Evolutionary conservation across 345 rosid genomes (phyloP).

Genomic region (Lagerstroemia speciosa): DNA sequence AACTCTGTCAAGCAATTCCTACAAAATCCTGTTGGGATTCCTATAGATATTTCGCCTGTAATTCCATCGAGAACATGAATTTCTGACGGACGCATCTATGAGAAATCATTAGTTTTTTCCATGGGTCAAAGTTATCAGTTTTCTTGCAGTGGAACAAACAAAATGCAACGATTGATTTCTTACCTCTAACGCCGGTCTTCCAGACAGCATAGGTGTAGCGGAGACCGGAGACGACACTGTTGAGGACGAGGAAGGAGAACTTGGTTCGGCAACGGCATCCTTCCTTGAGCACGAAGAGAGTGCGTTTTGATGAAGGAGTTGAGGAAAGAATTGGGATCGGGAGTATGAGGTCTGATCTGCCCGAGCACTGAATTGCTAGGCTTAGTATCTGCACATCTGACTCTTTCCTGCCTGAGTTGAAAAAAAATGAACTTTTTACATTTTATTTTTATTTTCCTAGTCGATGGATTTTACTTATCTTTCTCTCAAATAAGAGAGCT

Average conservation of each 20-base stretch:
- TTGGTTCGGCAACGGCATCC: conserved; percentile 20
- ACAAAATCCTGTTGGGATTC: too few relatives aligned
- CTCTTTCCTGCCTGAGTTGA: conserved; percentile 14
- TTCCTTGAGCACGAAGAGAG: conserved; percentile 25
- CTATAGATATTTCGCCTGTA: too few relatives aligned
- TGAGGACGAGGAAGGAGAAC: conserved; percentile 19
- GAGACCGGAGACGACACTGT: conserved; percentile 22
- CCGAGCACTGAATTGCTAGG: conserved; percentile 17
- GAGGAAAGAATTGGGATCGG: conserved; percentile 14
- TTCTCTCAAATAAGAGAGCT: too few relatives aligned
- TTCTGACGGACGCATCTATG: too few relatives aligned
- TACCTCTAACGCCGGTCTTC: conserved; percentile 30
- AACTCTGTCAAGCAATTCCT: too few relatives aligned
- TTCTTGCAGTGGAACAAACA: too few relatives aligned
- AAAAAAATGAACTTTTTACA: background rate
- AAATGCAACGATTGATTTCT: background rate
- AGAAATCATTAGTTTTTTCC: too few relatives aligned
- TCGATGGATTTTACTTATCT: too few relatives aligned
- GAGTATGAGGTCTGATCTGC: conserved; percentile 19
- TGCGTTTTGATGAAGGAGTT: conserved; percentile 14
- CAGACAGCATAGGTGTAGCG: conserved; percentile 26
- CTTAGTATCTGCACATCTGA: conserved; percentile 21
- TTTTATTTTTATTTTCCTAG: too few relatives aligned
- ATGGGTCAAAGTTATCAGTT: too few relatives aligned
- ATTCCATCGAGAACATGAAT: too few relatives aligned